Base-by-base conservation (phyloP, 345 rosid species). In the Reutealis trisperma region DNA sequence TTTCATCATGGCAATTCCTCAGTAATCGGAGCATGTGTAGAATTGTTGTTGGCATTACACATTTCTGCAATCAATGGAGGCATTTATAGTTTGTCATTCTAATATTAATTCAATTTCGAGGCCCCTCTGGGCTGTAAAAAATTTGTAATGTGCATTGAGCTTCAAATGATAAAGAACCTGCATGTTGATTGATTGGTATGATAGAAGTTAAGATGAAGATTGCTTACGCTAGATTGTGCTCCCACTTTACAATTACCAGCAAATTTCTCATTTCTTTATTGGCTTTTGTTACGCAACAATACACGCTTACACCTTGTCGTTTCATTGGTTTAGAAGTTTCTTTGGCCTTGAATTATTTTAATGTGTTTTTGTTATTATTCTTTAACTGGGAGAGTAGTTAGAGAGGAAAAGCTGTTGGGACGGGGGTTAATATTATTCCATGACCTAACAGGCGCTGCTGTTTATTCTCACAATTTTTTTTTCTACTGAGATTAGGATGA, bases 61-160 rank as follows among this genome's bases (percentile, higher is more conserved):
- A 62, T 37, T 12, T n/a, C 30, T 73, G 60, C 68, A 69, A 62
- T 55, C 45, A 14, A 54, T 55, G 58, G 52, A 55, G 47, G 44
- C 77, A 72, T 70, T 67, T 62, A 44, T 24, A 7, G 77, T 49
- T 25, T 11, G 37, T 80, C 54, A 59, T 72, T 71, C 27, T 47
- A 44, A 62, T 79, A 51, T 71, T 61, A 24, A 67, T 80, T 76
- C 52, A 58, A 68, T 62, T 61, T 51, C 73, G 37, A 34, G 67
- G 70, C 32, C 21, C 10, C 34, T 10, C 25, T 30, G n/a, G 79
- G 49, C 57, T 71, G 80, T 79, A 59, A 42, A 59, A 42, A 66
- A 64, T 58, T 79, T 68, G 77, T 62, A 59, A 63, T 47, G 51
- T 79, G 72, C 73, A 63, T 79, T 67, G 42, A 69, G 37, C 70